Base-by-base conservation (phyloP, 2,329 filamentous ascomycete species). In the Cytospora schulzeri region DNA sequence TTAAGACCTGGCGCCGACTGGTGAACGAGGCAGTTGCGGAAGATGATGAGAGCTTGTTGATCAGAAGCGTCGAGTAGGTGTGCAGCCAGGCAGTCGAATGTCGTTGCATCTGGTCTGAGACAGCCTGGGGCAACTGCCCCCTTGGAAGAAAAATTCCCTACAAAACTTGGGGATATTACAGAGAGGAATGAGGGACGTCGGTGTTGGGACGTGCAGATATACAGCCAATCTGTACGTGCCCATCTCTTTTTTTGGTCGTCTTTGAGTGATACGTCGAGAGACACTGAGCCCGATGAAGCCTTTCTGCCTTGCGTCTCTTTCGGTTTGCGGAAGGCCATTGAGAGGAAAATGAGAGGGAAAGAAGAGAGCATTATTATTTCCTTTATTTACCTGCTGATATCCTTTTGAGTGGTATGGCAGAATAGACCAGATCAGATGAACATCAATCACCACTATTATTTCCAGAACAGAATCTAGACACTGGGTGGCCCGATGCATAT, bases 1-100 rank as follows among this genome's bases (percentile, higher is more conserved):
- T 62, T 26, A 35, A 22, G 5, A 26, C n/a, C 35, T 64, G 62
- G 62, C 62, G 57, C n/a, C 51, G 45, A 31, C 29, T 55, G 14
- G 50, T 56, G 14, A 52, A 56, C 7, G 41, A n/a, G n/a, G 38
- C 52, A 6, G 57, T 56, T 28, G 26, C 50, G 57, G 62, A 64
- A 4, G 52, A 55, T 14, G 57, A 61, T 28, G 24, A 45, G 12
- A 60, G 57, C 35, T 12, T 56, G 17, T 41, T 19, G 22, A 3
- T 38, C 12, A 63, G 22, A 19, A 48, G 45, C 45, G 7, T 48
- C 5, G 45, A 48, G 45, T 48, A 22, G n/a, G n/a, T 19, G 11
- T 22, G n/a, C n/a, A 24, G n/a, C 5, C 9, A 12, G 19, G n/a
- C n/a, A 14, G 11, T 15, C 45, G 9, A n/a, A 48, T 48, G 45